Evolutionary conservation across 2,329 filamentous ascomycete species (phyloP).

Genomic region (Aureobasidium sp.): DNA sequence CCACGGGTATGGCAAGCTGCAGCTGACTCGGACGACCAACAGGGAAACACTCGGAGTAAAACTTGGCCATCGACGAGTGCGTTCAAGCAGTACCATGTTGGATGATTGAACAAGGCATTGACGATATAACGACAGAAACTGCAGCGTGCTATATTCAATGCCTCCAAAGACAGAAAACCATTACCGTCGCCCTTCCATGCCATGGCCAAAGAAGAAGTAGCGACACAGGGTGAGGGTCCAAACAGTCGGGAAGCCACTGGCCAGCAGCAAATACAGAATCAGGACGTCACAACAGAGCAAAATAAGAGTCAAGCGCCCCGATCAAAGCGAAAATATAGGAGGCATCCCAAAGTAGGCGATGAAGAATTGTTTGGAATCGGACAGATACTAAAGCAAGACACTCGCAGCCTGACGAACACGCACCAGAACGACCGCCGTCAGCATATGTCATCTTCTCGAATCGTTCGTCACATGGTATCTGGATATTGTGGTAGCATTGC

Average conservation of each 20-base stretch:
- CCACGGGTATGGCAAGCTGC: conserved; percentile 24
- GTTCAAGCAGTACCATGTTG: conserved; percentile 25
- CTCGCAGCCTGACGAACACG: conserved; percentile 64
- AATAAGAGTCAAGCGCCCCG: conserved; percentile 13
- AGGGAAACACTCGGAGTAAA: conserved; percentile 71
- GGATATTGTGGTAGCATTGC: not conserved
- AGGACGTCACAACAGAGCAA: not conserved
- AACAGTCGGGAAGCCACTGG: conserved; percentile 32
- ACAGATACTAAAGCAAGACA: conserved; percentile 18
- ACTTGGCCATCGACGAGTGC: conserved; percentile 70
- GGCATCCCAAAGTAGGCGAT: conserved; percentile 63
- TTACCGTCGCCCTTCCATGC: not conserved
- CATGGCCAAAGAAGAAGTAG: conserved; percentile 46
- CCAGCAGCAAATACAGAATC: conserved; percentile 20
- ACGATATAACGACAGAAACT: conserved; percentile 54
- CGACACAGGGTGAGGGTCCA: conserved; percentile 52
- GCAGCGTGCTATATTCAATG: conserved; percentile 59
- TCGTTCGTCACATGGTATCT: conserved; percentile 46
- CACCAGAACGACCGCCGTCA: conserved; percentile 71
- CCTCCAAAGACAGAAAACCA: conserved; percentile 4
- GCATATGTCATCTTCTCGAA: conserved; percentile 84
- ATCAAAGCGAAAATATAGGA: conserved; percentile 65
- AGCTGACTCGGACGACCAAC: not conserved
- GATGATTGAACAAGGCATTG: too few relatives aligned
- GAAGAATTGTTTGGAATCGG: not conserved